Evolutionary conservation across 1,139 yeast genomes (phyloP), one percentile per base, ranked within the genome.

Genomic region (Meyerozyma athensensis): DNA sequence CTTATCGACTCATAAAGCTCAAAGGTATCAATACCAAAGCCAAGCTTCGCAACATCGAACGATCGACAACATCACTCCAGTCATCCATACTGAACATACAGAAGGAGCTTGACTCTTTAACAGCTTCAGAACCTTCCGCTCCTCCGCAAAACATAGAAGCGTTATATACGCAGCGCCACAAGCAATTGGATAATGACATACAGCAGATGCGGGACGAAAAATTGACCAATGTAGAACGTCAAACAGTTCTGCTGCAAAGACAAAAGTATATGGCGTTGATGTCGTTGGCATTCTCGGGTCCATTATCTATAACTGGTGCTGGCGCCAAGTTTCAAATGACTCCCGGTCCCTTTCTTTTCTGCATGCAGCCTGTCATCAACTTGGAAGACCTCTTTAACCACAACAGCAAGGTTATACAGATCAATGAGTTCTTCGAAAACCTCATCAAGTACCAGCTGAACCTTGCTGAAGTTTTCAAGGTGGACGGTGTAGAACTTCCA

Each of bases 1-100:
- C 76, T 1, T 54, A 68, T 10, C 76, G 72, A 52, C 52, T 75
- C 32, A 50, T 68, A 34, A 70, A 64, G 45, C 59, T 74, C 17
- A 66, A 67, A 33, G 46, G 63, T 1, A 38, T 52, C 36, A 64
- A 53, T 50, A 44, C 47, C 21, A 53, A 47, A 26, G 50, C 52
- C 34, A 58, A 49, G 43, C 45, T 46, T 19, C 61, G 49, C 26
- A 58, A 56, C 14, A 54, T 61, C 2, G 46, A 56, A 8, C 48
- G 47, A 23, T 48, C 60, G 22, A 44, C 42, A 14, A 44, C 42
- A 1, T 37, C 53, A 28, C 26, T 51, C 35, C 35, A 39, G 35
- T 26, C 37, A 4, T 30, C 39, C 7, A 23, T 40, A 9, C 12
- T 24, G 1, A 37, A 43, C 10, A 32, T 52, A 7, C 41, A 46